A percentile compares a stretch with the other conserved stretches of the same genome.
These are phyloP conservation scores for Globisporangium megalacanthum DNA, from an alignment of 352 stramenopile species.

Conservation along the genomic window DNA sequence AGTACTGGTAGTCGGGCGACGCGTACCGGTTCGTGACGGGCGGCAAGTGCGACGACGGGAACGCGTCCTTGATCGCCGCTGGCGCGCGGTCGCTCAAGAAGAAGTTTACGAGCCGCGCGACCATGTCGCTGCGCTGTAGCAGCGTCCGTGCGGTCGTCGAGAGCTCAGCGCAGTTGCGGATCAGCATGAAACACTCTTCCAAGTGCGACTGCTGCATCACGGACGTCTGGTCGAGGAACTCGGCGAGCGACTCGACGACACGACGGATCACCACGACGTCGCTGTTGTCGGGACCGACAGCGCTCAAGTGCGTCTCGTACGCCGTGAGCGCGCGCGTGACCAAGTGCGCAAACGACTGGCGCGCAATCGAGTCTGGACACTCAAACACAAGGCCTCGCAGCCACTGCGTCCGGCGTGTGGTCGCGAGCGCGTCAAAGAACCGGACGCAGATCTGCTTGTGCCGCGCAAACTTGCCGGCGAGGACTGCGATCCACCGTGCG, in stretches of 20 bases:
- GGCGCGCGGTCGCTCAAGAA: conserved; percentile 72
- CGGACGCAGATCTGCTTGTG: conserved; percentile 63
- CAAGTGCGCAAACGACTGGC: conserved; percentile 83
- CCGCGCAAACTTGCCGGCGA: conserved; percentile 65
- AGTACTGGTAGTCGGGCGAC: conserved; percentile 84
- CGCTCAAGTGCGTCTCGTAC: conserved; percentile 51
- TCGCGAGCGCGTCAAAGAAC: conserved; percentile 61
- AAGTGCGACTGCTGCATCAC: conserved; percentile 78
- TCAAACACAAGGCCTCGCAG: conserved; percentile 74
- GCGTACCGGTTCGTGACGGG: conserved; percentile 40
- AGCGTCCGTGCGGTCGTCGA: conserved; percentile 39
- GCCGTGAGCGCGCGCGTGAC: conserved; percentile 64
- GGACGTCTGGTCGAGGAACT: conserved; percentile 68
- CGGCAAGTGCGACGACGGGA: conserved; percentile 48
- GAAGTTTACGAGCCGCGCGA: conserved; percentile 76
- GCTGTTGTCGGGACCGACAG: conserved; percentile 7
- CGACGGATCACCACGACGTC: conserved; percentile 14
- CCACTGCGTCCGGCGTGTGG: conserved; percentile 53
- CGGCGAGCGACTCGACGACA: conserved; percentile 47
- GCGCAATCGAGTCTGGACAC: conserved; percentile 78
- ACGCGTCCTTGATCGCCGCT: conserved; percentile 62
- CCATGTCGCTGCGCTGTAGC: conserved; percentile 62
- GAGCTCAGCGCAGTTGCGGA: conserved; percentile 70
- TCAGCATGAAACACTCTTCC: conserved; percentile 84
- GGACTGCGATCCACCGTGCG: conserved; percentile 72